phyloP scores from a whole-genome alignment of 2,329 filamentous ascomycete species.

The Claviceps sp. region DNA sequence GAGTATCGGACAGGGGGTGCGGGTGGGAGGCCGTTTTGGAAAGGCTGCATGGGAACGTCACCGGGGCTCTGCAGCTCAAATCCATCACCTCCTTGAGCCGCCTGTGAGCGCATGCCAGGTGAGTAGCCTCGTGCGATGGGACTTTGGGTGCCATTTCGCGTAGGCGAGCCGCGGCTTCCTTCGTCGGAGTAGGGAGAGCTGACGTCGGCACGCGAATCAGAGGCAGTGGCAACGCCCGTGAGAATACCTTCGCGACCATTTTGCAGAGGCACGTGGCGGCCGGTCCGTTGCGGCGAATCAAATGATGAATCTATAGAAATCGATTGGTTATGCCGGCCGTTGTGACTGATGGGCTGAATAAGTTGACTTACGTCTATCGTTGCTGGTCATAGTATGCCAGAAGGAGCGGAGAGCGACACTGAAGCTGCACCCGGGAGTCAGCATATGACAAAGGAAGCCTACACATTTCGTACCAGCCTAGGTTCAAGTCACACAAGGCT shows the following conservation, averaged over 20 bases:
- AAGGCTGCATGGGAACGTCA: conserved; percentile 94
- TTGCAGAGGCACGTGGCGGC: conserved; percentile 77
- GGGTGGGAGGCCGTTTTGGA: conserved; percentile 81
- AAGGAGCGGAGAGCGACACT: conserved; percentile 70
- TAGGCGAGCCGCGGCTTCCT: conserved; percentile 37
- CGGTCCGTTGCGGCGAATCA: conserved; percentile 86
- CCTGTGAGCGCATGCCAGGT: conserved; percentile 72
- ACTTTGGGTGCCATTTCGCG: conserved; percentile 35
- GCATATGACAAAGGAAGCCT: background rate
- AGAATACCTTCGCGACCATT: conserved; percentile 71
- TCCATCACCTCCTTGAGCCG: conserved; percentile 50
- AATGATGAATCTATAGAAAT: conserved; percentile 61
- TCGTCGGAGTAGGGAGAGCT: conserved; percentile 69
- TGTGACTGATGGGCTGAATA: background rate
- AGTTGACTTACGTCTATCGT: conserved; percentile 48
- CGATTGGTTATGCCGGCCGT: background rate
- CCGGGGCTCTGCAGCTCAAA: conserved; percentile 60
- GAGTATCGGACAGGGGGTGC: conserved; percentile 79
- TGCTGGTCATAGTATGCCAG: conserved; percentile 81
- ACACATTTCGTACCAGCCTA: background rate
- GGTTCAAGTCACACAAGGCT: background rate
- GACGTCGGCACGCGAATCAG: conserved; percentile 79
- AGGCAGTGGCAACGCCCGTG: conserved; percentile 77
- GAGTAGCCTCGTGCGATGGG: conserved; percentile 63
- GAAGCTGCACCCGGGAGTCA: conserved; percentile 32